phyloP scores from a whole-genome alignment of 2,329 filamentous ascomycete species.

The Fusarium fracticaudum region DNA sequence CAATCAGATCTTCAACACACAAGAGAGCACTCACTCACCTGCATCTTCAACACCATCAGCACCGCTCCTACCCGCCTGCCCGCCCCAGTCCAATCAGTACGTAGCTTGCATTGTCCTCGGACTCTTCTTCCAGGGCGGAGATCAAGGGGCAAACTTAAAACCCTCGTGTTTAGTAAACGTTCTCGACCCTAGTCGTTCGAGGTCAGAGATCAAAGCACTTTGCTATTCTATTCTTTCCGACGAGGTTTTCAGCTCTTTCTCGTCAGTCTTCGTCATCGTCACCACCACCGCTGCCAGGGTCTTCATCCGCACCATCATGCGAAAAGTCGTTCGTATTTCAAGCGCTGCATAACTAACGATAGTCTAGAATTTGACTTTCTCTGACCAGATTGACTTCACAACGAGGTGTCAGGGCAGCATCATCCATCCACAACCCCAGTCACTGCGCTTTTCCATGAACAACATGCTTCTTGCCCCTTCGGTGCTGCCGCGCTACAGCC shows the following conservation, averaged over 20 bases:
- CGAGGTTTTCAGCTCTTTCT: neutral
- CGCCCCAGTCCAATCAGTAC: neutral
- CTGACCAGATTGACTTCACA: conserved; percentile 9
- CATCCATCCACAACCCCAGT: conserved; percentile 30
- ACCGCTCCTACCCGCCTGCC: conserved; percentile 27
- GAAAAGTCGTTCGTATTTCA: neutral
- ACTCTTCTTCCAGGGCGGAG: conserved; percentile 27
- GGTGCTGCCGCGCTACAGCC: conserved; percentile 34
- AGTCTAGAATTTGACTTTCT: conserved; percentile 1
- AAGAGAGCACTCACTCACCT: neutral
- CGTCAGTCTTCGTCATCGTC: conserved; percentile 21
- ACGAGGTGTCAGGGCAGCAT: conserved; percentile 38
- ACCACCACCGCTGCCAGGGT: neutral
- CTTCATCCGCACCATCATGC: neutral
- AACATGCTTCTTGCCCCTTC: conserved; percentile 20
- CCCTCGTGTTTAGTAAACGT: conserved; percentile 10
- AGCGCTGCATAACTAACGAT: neutral
- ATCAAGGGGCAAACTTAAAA: conserved; percentile 19
- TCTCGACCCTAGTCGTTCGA: conserved; percentile 7
- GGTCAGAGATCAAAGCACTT: conserved; percentile 2
- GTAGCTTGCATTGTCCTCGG: neutral
- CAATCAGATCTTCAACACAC: conserved; percentile 23
- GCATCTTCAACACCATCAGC: neutral
- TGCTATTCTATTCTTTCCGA: neutral
- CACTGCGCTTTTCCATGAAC: conserved; percentile 7